Conservation (phyloP, 257 asterid genomes). For the Solanum ossicruentum region DNA sequence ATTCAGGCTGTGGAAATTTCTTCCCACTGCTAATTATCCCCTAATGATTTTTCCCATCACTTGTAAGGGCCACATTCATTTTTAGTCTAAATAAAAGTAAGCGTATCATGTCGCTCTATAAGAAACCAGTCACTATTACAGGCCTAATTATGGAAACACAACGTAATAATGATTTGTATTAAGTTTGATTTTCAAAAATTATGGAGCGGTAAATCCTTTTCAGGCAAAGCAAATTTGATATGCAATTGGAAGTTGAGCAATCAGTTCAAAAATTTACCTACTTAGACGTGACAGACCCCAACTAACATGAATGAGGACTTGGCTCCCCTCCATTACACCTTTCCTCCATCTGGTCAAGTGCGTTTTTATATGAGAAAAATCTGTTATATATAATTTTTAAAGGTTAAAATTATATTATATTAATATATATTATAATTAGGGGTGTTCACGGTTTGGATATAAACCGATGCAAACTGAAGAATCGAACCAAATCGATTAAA, state of each 20-base stretch:
- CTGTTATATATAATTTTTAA: too few relatives aligned
- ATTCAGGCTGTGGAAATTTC: not conserved
- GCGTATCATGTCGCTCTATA: not conserved
- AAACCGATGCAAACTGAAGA: too few relatives aligned
- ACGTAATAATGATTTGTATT: not conserved
- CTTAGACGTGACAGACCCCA: not conserved
- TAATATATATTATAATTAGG: too few relatives aligned
- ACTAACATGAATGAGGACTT: not conserved
- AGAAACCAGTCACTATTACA: not conserved
- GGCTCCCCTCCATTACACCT: too few relatives aligned
- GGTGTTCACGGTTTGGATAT: too few relatives aligned
- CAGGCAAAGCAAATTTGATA: constrained; percentile 1
- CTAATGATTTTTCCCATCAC: not conserved
- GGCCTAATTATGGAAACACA: not conserved
- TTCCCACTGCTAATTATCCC: not conserved
- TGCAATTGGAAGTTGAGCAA: constrained; percentile 35
- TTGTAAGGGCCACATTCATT: not conserved
- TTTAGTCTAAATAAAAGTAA: not conserved
- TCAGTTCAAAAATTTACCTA: constrained; percentile 17
- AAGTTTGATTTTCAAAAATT: not conserved
- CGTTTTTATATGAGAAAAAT: too few relatives aligned
- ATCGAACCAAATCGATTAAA: too few relatives aligned
- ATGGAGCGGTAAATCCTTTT: not conserved
- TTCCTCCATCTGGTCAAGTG: too few relatives aligned
- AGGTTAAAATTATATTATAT: too few relatives aligned